A percentile compares a stretch with the other conserved stretches of the same genome.
phyloP scores from a whole-genome alignment of 768 basidiomycete species.

The Trametes punicea region DNA sequence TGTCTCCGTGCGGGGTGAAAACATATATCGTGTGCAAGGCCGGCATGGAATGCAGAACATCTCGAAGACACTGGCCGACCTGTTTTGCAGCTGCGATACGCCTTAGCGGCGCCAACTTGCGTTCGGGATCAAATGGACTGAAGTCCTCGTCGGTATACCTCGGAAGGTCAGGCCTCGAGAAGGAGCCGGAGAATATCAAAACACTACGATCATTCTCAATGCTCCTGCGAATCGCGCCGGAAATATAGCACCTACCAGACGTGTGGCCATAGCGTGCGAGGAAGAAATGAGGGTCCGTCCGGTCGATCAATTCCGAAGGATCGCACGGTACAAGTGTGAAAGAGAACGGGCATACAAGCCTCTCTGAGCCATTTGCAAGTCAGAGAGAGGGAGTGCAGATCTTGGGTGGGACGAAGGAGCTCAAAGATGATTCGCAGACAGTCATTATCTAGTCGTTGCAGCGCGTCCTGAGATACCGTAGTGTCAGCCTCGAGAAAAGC shows the following conservation, averaged over 20 bases:
- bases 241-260: background rate
- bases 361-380: background rate
- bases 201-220: background rate
- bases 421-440: background rate
- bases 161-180: background rate
- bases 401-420: background rate
- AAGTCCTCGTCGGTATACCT: background rate
- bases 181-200: background rate
- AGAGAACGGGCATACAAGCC: background rate
- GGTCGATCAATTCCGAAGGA: background rate
- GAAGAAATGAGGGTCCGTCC: background rate
- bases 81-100: too few relatives aligned
- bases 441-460: background rate
- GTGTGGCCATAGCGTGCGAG: background rate
- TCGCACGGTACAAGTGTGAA: background rate
- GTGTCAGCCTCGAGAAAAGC: too few relatives aligned
- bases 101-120: too few relatives aligned
- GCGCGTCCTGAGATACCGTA: background rate
- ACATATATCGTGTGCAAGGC: background rate
- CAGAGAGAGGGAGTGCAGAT: background rate
- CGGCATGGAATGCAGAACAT: background rate
- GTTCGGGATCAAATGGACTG: background rate
- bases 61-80: background rate
- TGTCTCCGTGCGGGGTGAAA: background rate
- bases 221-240: background rate